Base-by-base conservation (phyloP, 1,284 basidiomycete species). In the Austropuccinia psidii region DNA sequence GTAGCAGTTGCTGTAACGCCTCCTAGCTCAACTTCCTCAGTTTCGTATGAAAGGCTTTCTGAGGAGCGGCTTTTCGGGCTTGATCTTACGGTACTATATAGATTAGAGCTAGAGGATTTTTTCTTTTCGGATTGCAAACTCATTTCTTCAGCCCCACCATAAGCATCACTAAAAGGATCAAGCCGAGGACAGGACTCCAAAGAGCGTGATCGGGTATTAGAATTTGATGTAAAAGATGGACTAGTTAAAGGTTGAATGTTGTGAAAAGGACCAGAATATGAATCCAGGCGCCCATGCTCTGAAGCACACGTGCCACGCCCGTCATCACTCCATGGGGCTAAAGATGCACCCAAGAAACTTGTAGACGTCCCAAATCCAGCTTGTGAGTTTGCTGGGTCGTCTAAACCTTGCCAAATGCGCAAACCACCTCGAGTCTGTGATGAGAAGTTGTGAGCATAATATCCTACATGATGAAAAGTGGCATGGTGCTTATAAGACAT, bases 291-390 rank as follows among this genome's bases (percentile, higher is more conserved):
- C 21, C 67, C 54, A 35, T 35, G 41, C 39, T 43, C 67, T 6
- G 50, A 54, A 45, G 55, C 9, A 31, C 41, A 57, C 8, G 67
- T 50, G 13, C 68, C 41, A 17, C 68, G 55, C 15, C 68, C 68
- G 29, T 72, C 68, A 62, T 72, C 68, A 62, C 57, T 61, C 68
- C 68, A 72, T 37, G 68, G 68, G 0, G 68, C 68, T 19, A 72
- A 47, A 9, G 68, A 72, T 29, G 68, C 68, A 27, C 68, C 68
- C 35, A 72, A 49, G n/a, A 61, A 72, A 41, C 68, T 72, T 19
- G 68, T 72, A 0, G 68, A 62, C 4, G 68, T 72, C n/a, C 68
- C 68, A 43, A 62, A 72, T 39, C 47, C 58, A 11, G 17, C 24
- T 43, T 61, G 68, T 17, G 43, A 54, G 17, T 47, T 45, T 15